phyloP scores from a whole-genome alignment of 345 rosid genomes.

The Lagerstroemia speciosa region DNA sequence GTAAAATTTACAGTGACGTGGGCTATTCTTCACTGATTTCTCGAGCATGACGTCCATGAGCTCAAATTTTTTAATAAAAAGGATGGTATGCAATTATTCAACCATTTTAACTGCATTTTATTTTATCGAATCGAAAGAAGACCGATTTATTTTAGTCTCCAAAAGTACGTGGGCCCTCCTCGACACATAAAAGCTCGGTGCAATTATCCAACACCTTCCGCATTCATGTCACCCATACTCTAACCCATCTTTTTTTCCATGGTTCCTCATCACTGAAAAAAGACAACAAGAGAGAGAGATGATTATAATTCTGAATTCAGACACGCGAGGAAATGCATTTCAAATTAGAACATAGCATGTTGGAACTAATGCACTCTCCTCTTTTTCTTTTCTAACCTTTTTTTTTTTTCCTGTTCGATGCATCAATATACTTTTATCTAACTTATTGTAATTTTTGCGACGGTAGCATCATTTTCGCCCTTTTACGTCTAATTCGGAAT shows the following conservation, averaged over 20 bases:
- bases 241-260: not conserved
- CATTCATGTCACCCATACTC: not conserved
- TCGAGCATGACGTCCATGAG: too few relatives aligned
- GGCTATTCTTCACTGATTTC: too few relatives aligned
- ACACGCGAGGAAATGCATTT: not conserved
- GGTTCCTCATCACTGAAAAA: not conserved
- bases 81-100: too few relatives aligned
- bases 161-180: not conserved
- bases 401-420: not conserved
- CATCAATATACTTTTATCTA: too few relatives aligned
- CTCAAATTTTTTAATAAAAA: too few relatives aligned
- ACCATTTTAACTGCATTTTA: not conserved
- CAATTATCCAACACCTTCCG: not conserved
- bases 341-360: not conserved
- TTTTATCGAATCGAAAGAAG: too few relatives aligned
- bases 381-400: too few relatives aligned
- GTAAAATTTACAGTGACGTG: too few relatives aligned
- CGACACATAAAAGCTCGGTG: not conserved
- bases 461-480: too few relatives aligned
- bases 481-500: too few relatives aligned
- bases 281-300: not conserved
- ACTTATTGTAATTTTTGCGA: not conserved
- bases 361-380: not conserved
- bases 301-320: not conserved
- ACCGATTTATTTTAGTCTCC: too few relatives aligned